Evolutionary conservation across 2,329 filamentous ascomycete genomes (phyloP).

Genomic region (Atkinsonella texensis): DNA sequence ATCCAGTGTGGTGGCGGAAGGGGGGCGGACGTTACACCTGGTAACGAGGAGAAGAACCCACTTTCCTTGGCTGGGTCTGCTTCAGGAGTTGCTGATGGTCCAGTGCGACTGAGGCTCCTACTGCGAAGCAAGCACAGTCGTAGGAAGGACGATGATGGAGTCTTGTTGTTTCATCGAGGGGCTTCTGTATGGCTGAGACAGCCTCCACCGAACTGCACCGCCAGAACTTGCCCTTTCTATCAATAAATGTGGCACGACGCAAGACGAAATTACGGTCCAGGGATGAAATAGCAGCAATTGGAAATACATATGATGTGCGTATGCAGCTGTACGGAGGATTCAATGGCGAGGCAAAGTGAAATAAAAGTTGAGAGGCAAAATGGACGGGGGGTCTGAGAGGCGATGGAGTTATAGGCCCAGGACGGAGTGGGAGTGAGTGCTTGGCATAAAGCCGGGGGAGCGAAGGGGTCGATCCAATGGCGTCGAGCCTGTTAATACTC

Average conservation of each 20-base stretch:
- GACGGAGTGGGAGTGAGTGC: neutral
- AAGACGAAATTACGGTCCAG: neutral
- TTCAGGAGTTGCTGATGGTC: constrained; percentile 5
- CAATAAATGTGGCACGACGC: neutral
- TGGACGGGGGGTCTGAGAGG: neutral
- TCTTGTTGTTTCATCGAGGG: constrained; percentile 16
- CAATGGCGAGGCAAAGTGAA: neutral
- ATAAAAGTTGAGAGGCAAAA: neutral
- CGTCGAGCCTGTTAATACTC: neutral
- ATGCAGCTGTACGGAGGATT: neutral
- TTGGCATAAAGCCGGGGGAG: neutral
- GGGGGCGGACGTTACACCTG: constrained; percentile 2
- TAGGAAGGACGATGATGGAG: constrained; percentile 9
- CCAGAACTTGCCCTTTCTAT: neutral
- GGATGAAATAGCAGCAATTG: neutral
- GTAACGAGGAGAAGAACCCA: constrained; percentile 5
- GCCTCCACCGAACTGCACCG: constrained; percentile 5
- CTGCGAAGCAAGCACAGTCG: constrained; percentile 7
- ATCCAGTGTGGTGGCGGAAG: constrained; percentile 10
- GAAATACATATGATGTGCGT: no score
- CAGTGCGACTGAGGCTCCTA: constrained; percentile 1
- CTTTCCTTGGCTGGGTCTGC: constrained; percentile 6
- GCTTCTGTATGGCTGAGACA: constrained; percentile 9
- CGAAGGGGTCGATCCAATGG: neutral
- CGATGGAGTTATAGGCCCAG: neutral